Evolutionary conservation across 495 filamentous ascomycete genomes (phyloP).

Genomic region (Aspergillus nidulans): DNA sequence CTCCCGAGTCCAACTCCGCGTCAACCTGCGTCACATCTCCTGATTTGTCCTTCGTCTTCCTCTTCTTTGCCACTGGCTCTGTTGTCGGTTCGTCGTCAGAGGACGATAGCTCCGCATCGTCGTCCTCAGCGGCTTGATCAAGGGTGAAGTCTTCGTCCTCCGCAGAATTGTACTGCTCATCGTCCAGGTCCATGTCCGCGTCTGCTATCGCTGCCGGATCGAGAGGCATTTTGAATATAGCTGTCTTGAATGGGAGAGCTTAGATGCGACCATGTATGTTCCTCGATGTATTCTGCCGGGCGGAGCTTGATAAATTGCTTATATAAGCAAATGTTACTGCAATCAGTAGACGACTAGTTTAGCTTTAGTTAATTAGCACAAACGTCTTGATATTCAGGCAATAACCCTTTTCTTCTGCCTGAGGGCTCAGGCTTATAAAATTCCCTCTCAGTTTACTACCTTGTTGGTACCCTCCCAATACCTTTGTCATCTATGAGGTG

Average conservation of each 20-base stretch:
- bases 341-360: too few relatives aligned
- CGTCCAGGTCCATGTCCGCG: constrained; percentile 29
- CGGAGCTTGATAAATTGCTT: background rate
- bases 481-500: too few relatives aligned
- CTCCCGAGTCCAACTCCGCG: constrained; percentile 61
- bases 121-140: constrained; percentile 46
- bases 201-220: constrained; percentile 22
- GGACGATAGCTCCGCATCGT: constrained; percentile 25
- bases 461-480: too few relatives aligned
- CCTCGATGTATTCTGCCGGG: constrained; percentile 2
- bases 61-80: constrained; percentile 38
- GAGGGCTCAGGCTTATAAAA: too few relatives aligned
- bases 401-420: too few relatives aligned
- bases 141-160: constrained; percentile 75
- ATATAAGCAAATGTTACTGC: too few relatives aligned
- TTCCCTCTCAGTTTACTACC: too few relatives aligned
- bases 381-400: too few relatives aligned
- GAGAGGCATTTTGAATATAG: constrained; percentile 18
- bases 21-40: constrained; percentile 15
- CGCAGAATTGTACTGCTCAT: constrained; percentile 63
- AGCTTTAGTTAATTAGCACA: too few relatives aligned
- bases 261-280: too few relatives aligned
- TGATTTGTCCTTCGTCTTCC: constrained; percentile 27
- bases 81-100: constrained; percentile 25
- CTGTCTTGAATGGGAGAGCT: too few relatives aligned